A percentile compares a stretch with the other conserved stretches of the same genome.
These are phyloP conservation scores for Phalaenopsis aphrodite DNA, from an alignment of 106 monocot genomes.

Conservation along the genomic window DNA sequence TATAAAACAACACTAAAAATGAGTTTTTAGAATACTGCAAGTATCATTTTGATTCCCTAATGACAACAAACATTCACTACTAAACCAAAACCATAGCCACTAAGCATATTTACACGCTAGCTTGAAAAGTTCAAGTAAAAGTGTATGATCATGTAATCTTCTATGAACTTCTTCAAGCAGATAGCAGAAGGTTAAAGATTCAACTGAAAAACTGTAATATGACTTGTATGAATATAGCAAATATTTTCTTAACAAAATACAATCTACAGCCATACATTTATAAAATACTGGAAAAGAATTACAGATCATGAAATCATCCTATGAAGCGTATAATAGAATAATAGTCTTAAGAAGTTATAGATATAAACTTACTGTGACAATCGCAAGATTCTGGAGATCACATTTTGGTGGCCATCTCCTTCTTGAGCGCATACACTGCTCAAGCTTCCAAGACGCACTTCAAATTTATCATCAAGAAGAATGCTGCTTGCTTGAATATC, in stretches of 20 bases:
- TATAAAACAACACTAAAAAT: too few species aligned
- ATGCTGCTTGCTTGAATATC: conserved; percentile 66
- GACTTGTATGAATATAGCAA: not conserved
- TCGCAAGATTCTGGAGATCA: conserved; percentile 40
- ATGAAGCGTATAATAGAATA: not conserved
- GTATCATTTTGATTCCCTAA: too few species aligned
- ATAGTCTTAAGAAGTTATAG: not conserved
- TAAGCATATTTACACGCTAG: too few species aligned
- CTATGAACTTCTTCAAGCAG: not conserved
- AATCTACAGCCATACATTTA: not conserved
- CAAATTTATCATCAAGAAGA: conserved; percentile 73
- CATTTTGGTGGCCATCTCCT: conserved; percentile 38
- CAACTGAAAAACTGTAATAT: not conserved
- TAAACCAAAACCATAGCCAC: too few species aligned
- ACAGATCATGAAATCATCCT: not conserved
- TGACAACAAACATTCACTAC: too few species aligned
- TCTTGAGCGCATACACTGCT: conserved; percentile 43
- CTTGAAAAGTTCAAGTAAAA: not conserved
- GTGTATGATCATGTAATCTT: not conserved
- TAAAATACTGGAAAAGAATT: not conserved
- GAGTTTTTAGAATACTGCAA: too few species aligned
- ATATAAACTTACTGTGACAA: conserved; percentile 37
- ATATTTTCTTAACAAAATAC: not conserved
- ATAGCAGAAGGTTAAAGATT: not conserved
- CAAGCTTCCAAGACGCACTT: conserved; percentile 64